Conservation (phyloP, 2,329 filamentous ascomycete species). For the Penicillium sp. region DNA sequence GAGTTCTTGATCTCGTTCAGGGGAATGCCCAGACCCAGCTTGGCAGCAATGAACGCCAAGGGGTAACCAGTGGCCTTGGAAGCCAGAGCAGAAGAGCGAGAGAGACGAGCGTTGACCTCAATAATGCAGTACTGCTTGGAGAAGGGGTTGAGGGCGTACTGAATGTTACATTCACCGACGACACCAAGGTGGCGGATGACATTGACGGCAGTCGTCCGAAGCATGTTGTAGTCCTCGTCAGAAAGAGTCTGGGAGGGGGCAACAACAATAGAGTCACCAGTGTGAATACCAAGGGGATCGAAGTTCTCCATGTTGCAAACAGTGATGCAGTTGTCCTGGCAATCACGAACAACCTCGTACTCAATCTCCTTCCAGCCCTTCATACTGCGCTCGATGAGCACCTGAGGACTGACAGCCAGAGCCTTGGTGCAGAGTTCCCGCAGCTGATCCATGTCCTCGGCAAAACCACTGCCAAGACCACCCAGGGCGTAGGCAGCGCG, state of each 20-base stretch:
- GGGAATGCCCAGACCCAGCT: slow-evolving; percentile 90
- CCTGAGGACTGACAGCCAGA: slow-evolving; percentile 91
- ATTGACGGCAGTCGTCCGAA: slow-evolving; percentile 93
- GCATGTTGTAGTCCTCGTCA: slow-evolving; percentile 99
- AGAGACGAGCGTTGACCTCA: slow-evolving; percentile 95
- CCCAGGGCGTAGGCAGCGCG: slow-evolving; percentile 94
- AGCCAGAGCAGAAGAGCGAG: slow-evolving; percentile 88
- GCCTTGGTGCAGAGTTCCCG: slow-evolving; percentile 90
- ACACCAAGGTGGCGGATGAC: slow-evolving; percentile 96
- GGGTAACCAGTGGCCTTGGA: slow-evolving; percentile 98
- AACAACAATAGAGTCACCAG: slow-evolving; percentile 96
- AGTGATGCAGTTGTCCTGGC: slow-evolving; percentile 96
- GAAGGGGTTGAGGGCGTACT: slow-evolving; percentile 94
- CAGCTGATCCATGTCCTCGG: slow-evolving; percentile 80
- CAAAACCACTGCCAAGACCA: slow-evolving; percentile 93
- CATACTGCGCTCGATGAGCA: slow-evolving; percentile 97
- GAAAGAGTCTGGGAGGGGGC: slow-evolving; percentile 95
- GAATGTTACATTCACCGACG: slow-evolving; percentile 98
- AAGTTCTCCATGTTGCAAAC: slow-evolving; percentile 99
- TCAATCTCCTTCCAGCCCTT: slow-evolving; percentile 99
- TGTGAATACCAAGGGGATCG: slow-evolving; percentile 95
- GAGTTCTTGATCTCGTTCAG: slow-evolving; percentile 96
- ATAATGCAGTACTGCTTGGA: slow-evolving; percentile 98
- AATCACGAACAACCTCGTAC: slow-evolving; percentile 96
- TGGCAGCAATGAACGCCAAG: slow-evolving; percentile 92